These are phyloP conservation scores for Cinchona pubescens DNA, from an alignment of 257 asterid genomes.

Conservation along the genomic window DNA sequence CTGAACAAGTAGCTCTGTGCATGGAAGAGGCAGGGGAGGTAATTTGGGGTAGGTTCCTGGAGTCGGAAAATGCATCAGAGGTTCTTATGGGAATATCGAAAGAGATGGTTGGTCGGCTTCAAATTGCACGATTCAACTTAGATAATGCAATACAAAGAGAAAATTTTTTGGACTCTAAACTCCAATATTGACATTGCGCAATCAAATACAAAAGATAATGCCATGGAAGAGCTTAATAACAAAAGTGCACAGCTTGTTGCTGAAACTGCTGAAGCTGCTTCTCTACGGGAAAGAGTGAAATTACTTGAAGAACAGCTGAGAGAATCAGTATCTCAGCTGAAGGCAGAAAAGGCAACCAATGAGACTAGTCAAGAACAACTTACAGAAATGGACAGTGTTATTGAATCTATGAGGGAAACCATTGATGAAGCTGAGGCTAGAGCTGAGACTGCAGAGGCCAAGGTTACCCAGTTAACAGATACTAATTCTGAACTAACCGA, in stretches of 20 bases:
- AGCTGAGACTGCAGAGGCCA: slow-evolving; percentile 38
- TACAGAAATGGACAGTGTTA: slow-evolving; percentile 38
- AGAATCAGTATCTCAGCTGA: slow-evolving; percentile 29
- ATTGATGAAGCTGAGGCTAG: slow-evolving; percentile 27
- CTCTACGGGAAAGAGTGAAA: slow-evolving; percentile 45
- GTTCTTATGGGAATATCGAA: slow-evolving; percentile 74
- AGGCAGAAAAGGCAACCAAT: slow-evolving; percentile 25
- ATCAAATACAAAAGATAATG: slow-evolving; percentile 42
- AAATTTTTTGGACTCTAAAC: slow-evolving; percentile 32
- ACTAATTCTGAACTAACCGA: slow-evolving; percentile 71
- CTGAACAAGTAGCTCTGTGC: slow-evolving; percentile 65
- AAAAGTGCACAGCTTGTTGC: slow-evolving; percentile 29
- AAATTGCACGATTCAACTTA: slow-evolving; percentile 28
- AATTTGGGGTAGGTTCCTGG: slow-evolving; percentile 79
- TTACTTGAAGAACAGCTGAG: slow-evolving; percentile 47
- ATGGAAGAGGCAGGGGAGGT: slow-evolving; percentile 97
- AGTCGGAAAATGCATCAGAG: slow-evolving; percentile 74
- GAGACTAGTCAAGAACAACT: slow-evolving; percentile 31
- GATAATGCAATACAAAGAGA: slow-evolving; percentile 42
- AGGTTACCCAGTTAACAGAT: slow-evolving; percentile 55
- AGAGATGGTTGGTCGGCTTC: slow-evolving; percentile 58
- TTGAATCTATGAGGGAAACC: slow-evolving; percentile 42
- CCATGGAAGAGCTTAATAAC: slow-evolving; percentile 41
- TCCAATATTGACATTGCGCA: slow-evolving; percentile 42
- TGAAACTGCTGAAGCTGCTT: slow-evolving; percentile 48